Conservation (phyloP, 140 eudicot species). For the Senecio squalidus region DNA sequence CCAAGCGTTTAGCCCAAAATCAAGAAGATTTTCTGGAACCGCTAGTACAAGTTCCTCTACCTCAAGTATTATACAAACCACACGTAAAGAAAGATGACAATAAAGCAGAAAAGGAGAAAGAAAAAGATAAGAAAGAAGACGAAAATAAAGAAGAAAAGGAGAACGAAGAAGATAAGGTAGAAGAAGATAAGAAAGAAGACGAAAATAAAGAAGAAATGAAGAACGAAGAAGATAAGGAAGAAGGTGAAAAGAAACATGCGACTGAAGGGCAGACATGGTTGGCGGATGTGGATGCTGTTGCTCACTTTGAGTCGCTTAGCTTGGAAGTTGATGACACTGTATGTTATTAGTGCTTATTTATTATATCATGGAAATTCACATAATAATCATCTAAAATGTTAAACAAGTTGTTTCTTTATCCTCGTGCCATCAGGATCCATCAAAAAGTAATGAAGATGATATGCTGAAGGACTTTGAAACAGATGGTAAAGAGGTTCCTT, state of each 20-base stretch:
- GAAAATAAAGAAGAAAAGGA: not conserved
- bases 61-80: conserved; percentile 50
- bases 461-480: conserved; percentile 61
- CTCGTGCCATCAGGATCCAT: conserved; percentile 34
- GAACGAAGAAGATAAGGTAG: conserved; percentile 17
- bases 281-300: conserved; percentile 65
- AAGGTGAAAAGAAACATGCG: conserved; percentile 24
- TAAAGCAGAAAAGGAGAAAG: not conserved
- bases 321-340: conserved; percentile 66
- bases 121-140: not conserved
- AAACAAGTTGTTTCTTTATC: conserved; percentile 2
- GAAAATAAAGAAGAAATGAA: not conserved
- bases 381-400: conserved; percentile 1
- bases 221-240: not conserved
- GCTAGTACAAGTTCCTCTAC: conserved; percentile 41
- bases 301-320: conserved; percentile 68
- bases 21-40: conserved; percentile 50
- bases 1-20: conserved; percentile 52
- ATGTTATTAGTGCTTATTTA: conserved; percentile 24
- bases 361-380: not conserved
- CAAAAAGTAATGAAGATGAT: conserved; percentile 54
- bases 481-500: conserved; percentile 73
- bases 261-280: conserved; percentile 68
- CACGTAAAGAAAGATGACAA: conserved; percentile 20
- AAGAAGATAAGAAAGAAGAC: not conserved